Evolutionary conservation across 805 yeast species (phyloP).

Genomic region (Kodamaea hsintzibuensis): DNA sequence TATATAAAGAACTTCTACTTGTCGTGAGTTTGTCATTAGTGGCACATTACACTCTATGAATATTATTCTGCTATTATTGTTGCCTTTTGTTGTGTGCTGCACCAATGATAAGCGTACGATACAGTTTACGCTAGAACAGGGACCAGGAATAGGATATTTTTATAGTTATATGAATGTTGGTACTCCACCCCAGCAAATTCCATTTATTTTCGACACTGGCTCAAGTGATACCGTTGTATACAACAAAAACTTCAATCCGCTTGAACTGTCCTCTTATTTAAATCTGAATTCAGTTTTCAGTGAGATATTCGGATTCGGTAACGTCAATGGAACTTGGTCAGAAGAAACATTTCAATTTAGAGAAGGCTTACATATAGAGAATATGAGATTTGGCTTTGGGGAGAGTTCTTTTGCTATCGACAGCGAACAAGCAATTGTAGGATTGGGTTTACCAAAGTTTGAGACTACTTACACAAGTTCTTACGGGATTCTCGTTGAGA

Average conservation of each 20-base stretch:
- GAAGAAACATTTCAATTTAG: not conserved
- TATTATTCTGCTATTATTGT: not conserved
- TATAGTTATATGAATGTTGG: constrained; percentile 6
- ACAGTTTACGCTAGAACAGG: not conserved
- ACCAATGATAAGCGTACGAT: not conserved
- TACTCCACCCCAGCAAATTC: constrained; percentile 11
- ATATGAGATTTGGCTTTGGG: not conserved
- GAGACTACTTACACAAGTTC: constrained; percentile 4
- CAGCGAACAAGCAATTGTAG: not conserved
- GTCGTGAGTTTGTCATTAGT: too few relatives aligned
- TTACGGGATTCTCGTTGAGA: not conserved
- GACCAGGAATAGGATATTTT: not conserved
- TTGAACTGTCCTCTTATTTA: not conserved
- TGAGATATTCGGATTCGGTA: constrained; percentile 2
- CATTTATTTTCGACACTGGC: constrained; percentile 11
- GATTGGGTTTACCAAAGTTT: constrained; percentile 2
- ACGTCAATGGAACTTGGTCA: constrained; percentile 4
- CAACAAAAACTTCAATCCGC: not conserved
- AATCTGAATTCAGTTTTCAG: not conserved
- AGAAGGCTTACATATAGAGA: not conserved
- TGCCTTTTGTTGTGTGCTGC: not conserved
- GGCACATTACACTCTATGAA: not conserved
- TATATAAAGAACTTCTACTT: too few relatives aligned
- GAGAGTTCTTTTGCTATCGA: not conserved
- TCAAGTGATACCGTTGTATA: constrained; percentile 9